These are phyloP conservation scores for Aspergillaceae sp. DNA, from an alignment of 2,329 filamentous ascomycete species.

Conservation along the genomic window DNA sequence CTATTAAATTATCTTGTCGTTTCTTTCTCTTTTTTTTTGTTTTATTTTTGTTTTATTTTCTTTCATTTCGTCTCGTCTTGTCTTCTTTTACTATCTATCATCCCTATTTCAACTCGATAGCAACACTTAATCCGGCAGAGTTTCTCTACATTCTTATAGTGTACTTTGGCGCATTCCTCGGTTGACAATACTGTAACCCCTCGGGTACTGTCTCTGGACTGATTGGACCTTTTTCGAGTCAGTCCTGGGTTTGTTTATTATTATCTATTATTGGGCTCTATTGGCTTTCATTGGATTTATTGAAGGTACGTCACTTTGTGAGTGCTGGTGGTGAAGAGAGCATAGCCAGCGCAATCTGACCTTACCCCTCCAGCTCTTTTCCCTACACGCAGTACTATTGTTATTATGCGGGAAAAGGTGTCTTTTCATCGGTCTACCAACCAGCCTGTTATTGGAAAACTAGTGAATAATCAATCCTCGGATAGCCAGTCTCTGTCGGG, in stretches of 20 bases:
- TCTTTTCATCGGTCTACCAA: conserved; percentile 39
- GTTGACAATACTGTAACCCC: neutral
- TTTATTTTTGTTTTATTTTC: neutral
- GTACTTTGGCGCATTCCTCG: neutral
- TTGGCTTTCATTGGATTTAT: too few relatives aligned
- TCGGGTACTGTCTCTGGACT: neutral
- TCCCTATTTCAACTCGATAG: neutral
- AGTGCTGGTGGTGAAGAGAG: neutral
- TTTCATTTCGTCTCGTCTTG: neutral
- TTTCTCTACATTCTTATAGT: too few relatives aligned
- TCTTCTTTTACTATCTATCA: neutral
- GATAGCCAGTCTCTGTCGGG: conserved; percentile 35
- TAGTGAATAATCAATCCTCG: conserved; percentile 38
- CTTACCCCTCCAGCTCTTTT: neutral
- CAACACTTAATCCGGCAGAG: too few relatives aligned
- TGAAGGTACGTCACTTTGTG: conserved; percentile 1
- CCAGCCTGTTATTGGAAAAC: conserved; percentile 38
- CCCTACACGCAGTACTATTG: conserved; percentile 1
- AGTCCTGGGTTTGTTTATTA: too few relatives aligned
- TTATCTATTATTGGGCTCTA: too few relatives aligned
- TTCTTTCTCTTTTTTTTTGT: conserved; percentile 1
- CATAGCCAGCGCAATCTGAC: too few relatives aligned
- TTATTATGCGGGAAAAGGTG: conserved; percentile 48
- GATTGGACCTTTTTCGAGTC: too few relatives aligned
- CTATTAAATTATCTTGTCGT: neutral